Evolutionary conservation across 2,329 filamentous ascomycete genomes (phyloP).

Genomic region (Thielaviopsis ethacetica): DNA sequence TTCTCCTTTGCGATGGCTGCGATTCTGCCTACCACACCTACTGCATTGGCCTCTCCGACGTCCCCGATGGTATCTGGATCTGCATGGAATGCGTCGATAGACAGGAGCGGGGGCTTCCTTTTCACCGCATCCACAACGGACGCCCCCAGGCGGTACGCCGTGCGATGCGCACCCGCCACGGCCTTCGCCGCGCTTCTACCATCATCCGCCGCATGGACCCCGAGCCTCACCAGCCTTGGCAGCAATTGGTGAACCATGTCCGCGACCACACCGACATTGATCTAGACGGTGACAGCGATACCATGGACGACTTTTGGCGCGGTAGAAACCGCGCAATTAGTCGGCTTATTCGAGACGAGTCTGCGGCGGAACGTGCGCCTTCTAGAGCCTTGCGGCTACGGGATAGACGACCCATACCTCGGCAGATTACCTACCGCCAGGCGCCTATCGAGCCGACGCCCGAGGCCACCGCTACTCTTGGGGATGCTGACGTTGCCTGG

Average conservation of each 20-base stretch:
- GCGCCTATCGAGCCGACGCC: background rate
- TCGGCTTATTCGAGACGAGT: background rate
- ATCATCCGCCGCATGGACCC: conserved; percentile 22
- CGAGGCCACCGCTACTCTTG: conserved; percentile 12
- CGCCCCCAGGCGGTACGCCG: conserved; percentile 20
- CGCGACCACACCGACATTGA: conserved; percentile 58
- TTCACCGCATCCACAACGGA: conserved; percentile 14
- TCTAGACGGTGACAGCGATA: conserved; percentile 37
- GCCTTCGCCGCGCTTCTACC: conserved; percentile 20
- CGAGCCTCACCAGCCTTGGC: conserved; percentile 52
- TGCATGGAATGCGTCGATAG: conserved; percentile 63
- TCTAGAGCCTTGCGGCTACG: too few species aligned
- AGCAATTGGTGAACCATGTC: conserved; percentile 41
- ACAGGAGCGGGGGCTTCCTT: conserved; percentile 19
- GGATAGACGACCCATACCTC: too few species aligned
- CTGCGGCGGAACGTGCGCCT: background rate
- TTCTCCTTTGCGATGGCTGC: conserved; percentile 84
- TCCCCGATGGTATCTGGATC: conserved; percentile 73
- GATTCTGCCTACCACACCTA: conserved; percentile 82
- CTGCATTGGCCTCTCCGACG: conserved; percentile 65
- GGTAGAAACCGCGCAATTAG: background rate
- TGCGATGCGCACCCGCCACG: conserved; percentile 18
- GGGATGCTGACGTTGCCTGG: conserved; percentile 76
- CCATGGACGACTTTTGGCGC: background rate
- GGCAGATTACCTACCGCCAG: background rate